A percentile compares a stretch with the other conserved stretches of the same genome.
These are phyloP conservation scores for Candida mesenterica DNA, from an alignment of 1,139 yeast species.

Conservation along the genomic window DNA sequence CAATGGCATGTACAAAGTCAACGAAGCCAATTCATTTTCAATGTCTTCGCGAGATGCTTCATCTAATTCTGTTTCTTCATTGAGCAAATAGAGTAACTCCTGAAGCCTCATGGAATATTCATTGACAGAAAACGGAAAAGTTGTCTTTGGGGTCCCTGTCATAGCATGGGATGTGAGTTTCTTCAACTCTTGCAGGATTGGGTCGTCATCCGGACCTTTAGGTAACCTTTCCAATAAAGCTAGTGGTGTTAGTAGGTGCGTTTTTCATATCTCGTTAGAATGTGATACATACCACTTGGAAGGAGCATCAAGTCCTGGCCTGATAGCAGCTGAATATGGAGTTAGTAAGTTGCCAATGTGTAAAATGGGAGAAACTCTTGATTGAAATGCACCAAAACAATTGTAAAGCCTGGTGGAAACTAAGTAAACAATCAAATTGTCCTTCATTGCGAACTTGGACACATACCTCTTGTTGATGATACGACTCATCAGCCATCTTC, in stretches of 20 bases:
- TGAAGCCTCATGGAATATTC: slow-evolving; percentile 28
- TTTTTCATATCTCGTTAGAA: too few species aligned
- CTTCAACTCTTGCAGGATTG: slow-evolving; percentile 1
- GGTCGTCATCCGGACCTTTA: not conserved
- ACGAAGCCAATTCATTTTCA: slow-evolving; percentile 26
- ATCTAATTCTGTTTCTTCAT: slow-evolving; percentile 28
- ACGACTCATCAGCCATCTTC: not conserved
- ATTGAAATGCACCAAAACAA: too few species aligned
- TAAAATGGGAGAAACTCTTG: too few species aligned
- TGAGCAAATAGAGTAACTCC: slow-evolving; percentile 29
- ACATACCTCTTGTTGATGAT: not conserved
- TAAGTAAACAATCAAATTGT: not conserved
- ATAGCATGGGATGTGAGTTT: slow-evolving; percentile 4
- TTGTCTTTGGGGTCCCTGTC: slow-evolving; percentile 6
- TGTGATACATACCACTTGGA: slow-evolving; percentile 1
- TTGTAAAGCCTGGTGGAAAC: not conserved
- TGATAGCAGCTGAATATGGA: not conserved
- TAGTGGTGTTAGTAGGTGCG: slow-evolving; percentile 1
- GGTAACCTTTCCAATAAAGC: slow-evolving; percentile 1
- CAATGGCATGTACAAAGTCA: slow-evolving; percentile 30
- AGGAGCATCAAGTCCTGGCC: slow-evolving; percentile 1
- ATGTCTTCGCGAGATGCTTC: slow-evolving; percentile 30
- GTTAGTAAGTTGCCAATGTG: slow-evolving; percentile 1
- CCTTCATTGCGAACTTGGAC: not conserved
- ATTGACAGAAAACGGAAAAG: slow-evolving; percentile 1